These are phyloP conservation scores for Pseudonitzschia pungens DNA, from an alignment of 108 stramenopile genomes.

Conservation along the genomic window DNA sequence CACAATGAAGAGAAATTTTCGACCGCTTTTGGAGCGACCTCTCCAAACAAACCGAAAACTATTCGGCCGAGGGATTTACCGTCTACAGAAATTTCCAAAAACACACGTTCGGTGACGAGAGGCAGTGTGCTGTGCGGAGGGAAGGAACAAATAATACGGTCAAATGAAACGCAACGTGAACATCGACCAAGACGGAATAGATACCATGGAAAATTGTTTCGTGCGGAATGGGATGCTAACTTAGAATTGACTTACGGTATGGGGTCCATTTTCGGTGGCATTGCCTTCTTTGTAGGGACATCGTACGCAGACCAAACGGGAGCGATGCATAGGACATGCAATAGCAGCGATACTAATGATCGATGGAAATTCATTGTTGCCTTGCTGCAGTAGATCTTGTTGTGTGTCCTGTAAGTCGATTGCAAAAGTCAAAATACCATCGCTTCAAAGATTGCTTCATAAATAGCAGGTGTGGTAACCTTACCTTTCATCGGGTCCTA, in stretches of 20 bases:
- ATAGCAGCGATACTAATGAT: background rate
- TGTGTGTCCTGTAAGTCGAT: too few species aligned
- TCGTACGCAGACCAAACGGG: constrained; percentile 29
- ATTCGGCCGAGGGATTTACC: constrained; percentile 52
- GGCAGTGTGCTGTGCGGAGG: constrained; percentile 57
- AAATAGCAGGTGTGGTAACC: too few species aligned
- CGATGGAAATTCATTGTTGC: background rate
- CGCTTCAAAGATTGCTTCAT: too few species aligned
- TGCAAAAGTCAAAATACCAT: too few species aligned
- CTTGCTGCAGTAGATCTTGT: background rate
- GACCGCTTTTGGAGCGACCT: constrained; percentile 84
- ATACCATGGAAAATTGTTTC: background rate
- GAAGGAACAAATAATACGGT: background rate
- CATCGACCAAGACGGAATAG: background rate
- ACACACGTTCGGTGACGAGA: constrained; percentile 73
- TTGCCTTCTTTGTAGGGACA: constrained; percentile 66
- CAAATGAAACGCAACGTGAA: background rate
- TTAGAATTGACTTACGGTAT: constrained; percentile 49
- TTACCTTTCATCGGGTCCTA: too few species aligned
- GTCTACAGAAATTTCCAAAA: constrained; percentile 60
- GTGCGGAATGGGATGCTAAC: background rate
- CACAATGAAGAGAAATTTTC: constrained; percentile 91
- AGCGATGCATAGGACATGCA: constrained; percentile 3
- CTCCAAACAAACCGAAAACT: constrained; percentile 90
- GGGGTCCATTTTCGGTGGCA: constrained; percentile 74